Evolutionary conservation across 139 green algal species (phyloP).

Genomic region (Gonium pectorale): DNA sequence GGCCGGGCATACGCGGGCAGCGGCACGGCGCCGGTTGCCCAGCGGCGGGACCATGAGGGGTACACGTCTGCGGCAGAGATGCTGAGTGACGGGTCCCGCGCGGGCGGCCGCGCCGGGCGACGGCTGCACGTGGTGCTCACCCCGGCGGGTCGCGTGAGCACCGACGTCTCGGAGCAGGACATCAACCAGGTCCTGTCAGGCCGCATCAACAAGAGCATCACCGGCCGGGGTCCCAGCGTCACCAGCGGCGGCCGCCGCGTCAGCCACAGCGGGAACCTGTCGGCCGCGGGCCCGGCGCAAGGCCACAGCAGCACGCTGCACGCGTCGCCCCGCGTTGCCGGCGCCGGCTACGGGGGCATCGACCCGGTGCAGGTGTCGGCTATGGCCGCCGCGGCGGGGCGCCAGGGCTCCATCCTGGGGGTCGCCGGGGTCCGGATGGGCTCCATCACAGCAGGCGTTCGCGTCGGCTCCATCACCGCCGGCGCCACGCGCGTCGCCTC

Average conservation of each 20-base stretch:
- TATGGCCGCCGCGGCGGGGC: not conserved
- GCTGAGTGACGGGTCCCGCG: no score
- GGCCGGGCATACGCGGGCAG: no score
- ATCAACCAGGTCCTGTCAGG: not conserved
- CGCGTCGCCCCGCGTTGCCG: no score
- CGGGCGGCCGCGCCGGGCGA: no score
- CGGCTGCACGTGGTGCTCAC: slow-evolving; percentile 12
- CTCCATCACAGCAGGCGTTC: not conserved
- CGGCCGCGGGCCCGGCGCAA: no score
- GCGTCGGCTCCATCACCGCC: not conserved
- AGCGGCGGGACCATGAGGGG: no score
- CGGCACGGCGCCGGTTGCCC: no score
- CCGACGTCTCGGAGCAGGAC: not conserved
- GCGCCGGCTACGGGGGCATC: not conserved
- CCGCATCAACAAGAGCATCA: slow-evolving; percentile 6
- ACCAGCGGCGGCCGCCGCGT: not conserved
- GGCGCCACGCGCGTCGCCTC: not conserved
- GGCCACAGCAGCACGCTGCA: not conserved
- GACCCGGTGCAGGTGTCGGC: not conserved
- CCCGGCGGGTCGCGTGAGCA: slow-evolving; percentile 10
- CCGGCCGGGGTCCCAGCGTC: not conserved
- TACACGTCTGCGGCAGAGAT: no score
- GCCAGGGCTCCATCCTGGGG: not conserved
- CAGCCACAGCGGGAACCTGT: not conserved
- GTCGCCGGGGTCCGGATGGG: not conserved